Conservation (phyloP, 768 basidiomycete species). For the Pisolithus marmoratus region DNA sequence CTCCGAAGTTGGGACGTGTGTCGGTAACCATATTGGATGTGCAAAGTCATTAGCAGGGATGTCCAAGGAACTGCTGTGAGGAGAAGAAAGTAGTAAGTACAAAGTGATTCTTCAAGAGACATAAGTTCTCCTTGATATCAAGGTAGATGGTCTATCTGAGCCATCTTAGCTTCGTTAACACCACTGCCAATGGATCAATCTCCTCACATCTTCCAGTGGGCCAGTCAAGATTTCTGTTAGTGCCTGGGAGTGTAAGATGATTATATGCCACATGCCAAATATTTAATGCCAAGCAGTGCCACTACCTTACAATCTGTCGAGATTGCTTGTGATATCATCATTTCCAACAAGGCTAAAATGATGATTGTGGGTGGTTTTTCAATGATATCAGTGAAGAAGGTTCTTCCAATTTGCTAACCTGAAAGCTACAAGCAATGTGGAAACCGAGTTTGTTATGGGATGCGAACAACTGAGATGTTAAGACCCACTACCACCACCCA, state of each 20-base stretch:
- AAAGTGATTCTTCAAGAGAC: slow-evolving; percentile 99
- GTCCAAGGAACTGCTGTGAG: slow-evolving; percentile 97
- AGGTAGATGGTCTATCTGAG: slow-evolving; percentile 4
- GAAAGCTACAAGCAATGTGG: slow-evolving; percentile 97
- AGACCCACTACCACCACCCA: slow-evolving; percentile 95
- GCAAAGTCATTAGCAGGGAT: slow-evolving; percentile 85
- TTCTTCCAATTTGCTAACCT: slow-evolving; percentile 98
- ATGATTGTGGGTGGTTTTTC: slow-evolving; percentile 99
- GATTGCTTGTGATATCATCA: slow-evolving; percentile 90
- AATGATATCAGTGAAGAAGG: slow-evolving; percentile 99
- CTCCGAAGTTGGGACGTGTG: slow-evolving; percentile 87
- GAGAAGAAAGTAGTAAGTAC: slow-evolving; percentile 97
- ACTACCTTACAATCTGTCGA: slow-evolving; percentile 97
- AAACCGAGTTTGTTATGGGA: slow-evolving; percentile 97
- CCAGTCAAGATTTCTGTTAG: slow-evolving; percentile 99
- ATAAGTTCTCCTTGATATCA: slow-evolving; percentile 40
- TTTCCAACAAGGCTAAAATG: slow-evolving; percentile 95
- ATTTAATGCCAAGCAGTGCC: slow-evolving; percentile 46
- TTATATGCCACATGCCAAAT: neutral
- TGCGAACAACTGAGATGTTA: slow-evolving; percentile 99
- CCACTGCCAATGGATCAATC: slow-evolving; percentile 95
- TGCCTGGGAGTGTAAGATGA: slow-evolving; percentile 59
- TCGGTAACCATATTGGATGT: slow-evolving; percentile 98
- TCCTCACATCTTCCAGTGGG: slow-evolving; percentile 92
- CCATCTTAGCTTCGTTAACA: slow-evolving; percentile 86